These are phyloP conservation scores for Zopfia rhizophila DNA, from an alignment of 2,329 filamentous ascomycete species.

Conservation along the genomic window DNA sequence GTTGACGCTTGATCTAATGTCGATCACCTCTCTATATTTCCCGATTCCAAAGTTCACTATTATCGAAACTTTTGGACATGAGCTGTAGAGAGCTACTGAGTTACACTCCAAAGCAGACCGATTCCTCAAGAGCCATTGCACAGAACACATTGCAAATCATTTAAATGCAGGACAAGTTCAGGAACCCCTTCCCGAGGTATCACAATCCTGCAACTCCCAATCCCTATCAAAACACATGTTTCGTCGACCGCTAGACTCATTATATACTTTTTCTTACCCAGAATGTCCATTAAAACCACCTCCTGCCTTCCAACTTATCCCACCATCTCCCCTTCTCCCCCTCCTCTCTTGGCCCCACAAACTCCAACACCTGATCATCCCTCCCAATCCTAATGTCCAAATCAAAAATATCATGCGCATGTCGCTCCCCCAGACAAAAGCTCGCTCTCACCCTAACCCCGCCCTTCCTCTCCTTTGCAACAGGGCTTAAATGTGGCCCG, in stretches of 20 bases:
- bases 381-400: conserved; percentile 55
- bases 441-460: conserved; percentile 58
- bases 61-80: too few species aligned
- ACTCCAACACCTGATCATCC: conserved; percentile 52
- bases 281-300: conserved; percentile 60
- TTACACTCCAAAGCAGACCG: too few species aligned
- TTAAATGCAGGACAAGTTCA: too few species aligned
- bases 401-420: conserved; percentile 56
- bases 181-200: not conserved
- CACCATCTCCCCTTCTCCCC: conserved; percentile 52
- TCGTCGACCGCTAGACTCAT: not conserved
- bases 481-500: conserved; percentile 52
- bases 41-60: too few species aligned
- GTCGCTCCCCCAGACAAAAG: conserved; percentile 54
- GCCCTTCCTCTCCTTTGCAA: conserved; percentile 51
- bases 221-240: not conserved
- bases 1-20: too few species aligned
- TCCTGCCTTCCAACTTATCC: conserved; percentile 54
- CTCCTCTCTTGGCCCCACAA: conserved; percentile 57
- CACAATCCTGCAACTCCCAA: not conserved
- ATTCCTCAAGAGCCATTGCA: too few species aligned
- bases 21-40: too few species aligned
- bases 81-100: too few species aligned
- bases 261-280: not conserved
- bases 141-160: too few species aligned